Evolutionary conservation across 257 asterid genomes (phyloP), one percentile per base, ranked within the genome.

Genomic region (Ilex aquifolium): DNA sequence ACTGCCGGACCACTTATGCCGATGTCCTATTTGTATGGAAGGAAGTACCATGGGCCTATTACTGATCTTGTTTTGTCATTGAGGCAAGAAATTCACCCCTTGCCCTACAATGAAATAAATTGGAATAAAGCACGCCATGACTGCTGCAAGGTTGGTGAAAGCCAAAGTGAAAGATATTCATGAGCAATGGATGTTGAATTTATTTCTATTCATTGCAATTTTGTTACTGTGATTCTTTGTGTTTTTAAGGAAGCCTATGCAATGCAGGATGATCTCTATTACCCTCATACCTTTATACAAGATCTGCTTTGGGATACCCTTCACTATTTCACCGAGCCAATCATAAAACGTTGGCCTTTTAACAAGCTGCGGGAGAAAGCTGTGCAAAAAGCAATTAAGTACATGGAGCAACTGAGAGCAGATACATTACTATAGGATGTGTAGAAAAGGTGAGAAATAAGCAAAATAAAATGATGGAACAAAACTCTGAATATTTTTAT

Each of bases 1-100:
- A 84, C 21, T 89, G 96, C 62, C 90, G 95, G 10, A 80, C 93
- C 44, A 78, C 93, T 0, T 86, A 84, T 89, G 95, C 93, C 96
- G 0, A 89, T 89, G 96, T 89, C 96, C 8, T 86, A 89, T 30
- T 74, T 89, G 13, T 89, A 89, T 14, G 96, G 88, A 2, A 65
- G 64, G 21, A 81, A 81, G 61, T 84, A 77, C 64, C 91, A 84
- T 9, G 95, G 96, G 0, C 82, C 95, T 1, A 57, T 89, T 31
- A 86, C 91, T 8, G 79, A 77, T 46, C 76, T 84, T 3, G 96
- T 88, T 64, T n/a, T 81, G 32, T 73, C 90, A n/a, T 2, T 89
- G 13, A 77, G 96, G 44, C 12, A 81, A 30, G 96, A 89, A 64
- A 86, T 89, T 63, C 82, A 89, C 61, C 63, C 76, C 36, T 69